Conservation (phyloP, 352 stramenopile species). For the Globisporangium solare region DNA sequence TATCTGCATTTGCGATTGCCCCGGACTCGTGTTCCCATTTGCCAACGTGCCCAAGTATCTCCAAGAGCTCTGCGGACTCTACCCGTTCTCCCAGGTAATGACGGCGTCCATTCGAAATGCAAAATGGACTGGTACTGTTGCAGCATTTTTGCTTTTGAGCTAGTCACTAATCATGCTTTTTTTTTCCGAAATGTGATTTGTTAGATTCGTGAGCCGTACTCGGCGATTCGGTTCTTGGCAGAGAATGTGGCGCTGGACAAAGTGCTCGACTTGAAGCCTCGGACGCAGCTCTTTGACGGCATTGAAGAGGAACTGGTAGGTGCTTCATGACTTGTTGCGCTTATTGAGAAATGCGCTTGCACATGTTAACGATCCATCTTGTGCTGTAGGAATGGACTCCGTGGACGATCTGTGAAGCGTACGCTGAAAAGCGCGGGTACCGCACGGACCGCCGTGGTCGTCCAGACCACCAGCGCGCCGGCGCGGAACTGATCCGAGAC, state of each 20-base stretch:
- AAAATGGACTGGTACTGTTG: no score
- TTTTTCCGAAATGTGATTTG: no score
- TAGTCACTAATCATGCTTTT: no score
- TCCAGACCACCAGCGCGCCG: constrained; percentile 76
- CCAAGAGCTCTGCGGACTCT: constrained; percentile 78
- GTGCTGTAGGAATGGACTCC: constrained; percentile 67
- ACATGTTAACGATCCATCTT: background rate
- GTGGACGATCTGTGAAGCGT: constrained; percentile 80
- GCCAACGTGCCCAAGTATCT: constrained; percentile 75
- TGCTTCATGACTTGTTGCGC: background rate
- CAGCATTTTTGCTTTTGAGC: background rate
- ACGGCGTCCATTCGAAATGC: no score
- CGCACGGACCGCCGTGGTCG: constrained; percentile 72
- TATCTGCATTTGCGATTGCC: constrained; percentile 85
- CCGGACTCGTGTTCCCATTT: constrained; percentile 83
- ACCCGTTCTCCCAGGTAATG: constrained; percentile 75
- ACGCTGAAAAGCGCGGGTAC: constrained; percentile 80
- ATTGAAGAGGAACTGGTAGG: constrained; percentile 70
- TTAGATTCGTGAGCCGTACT: constrained; percentile 86
- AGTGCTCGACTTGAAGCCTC: constrained; percentile 67
- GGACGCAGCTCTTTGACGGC: constrained; percentile 70
- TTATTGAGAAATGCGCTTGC: background rate
- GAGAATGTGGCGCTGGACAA: constrained; percentile 71
- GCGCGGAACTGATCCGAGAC: constrained; percentile 75
- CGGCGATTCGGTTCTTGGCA: constrained; percentile 77